phyloP scores from a whole-genome alignment of 495 filamentous ascomycete genomes.

The Podospora conica region DNA sequence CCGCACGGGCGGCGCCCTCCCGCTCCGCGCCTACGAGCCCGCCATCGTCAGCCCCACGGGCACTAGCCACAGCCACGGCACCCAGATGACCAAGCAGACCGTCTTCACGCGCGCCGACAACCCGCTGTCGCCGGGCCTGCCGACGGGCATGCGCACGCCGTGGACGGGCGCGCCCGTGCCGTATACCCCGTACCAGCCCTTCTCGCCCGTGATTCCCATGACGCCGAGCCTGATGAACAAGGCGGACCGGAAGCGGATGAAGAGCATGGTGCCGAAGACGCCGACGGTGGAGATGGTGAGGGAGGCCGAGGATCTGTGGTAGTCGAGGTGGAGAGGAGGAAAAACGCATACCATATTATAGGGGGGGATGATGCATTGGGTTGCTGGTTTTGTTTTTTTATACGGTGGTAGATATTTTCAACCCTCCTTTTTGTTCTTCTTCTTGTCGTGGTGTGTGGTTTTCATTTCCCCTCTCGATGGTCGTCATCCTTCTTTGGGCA shows the following conservation, averaged over 20 bases:
- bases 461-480: background rate
- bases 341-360: background rate
- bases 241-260: conserved; percentile 65
- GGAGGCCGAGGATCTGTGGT: conserved; percentile 50
- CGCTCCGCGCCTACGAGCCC: conserved; percentile 58
- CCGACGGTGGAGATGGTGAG: conserved; percentile 50
- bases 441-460: background rate
- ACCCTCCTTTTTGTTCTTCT: background rate
- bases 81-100: conserved; percentile 64
- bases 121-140: conserved; percentile 38
- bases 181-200: conserved; percentile 89
- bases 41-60: conserved; percentile 42
- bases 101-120: conserved; percentile 58
- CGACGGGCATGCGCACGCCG: conserved; percentile 50
- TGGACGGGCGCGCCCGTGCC: conserved; percentile 70
- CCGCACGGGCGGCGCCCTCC: conserved; percentile 47
- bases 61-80: conserved; percentile 4
- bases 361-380: background rate
- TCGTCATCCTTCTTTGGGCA: background rate
- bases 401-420: background rate
- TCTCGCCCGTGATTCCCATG: conserved; percentile 79
- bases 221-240: conserved; percentile 73
- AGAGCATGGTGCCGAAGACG: conserved; percentile 51
- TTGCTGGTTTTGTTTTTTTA: background rate
- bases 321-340: conserved; percentile 17